Evolutionary conservation across 306 rosid genomes (phyloP).

Genomic region (Canavalia ensiformis): DNA sequence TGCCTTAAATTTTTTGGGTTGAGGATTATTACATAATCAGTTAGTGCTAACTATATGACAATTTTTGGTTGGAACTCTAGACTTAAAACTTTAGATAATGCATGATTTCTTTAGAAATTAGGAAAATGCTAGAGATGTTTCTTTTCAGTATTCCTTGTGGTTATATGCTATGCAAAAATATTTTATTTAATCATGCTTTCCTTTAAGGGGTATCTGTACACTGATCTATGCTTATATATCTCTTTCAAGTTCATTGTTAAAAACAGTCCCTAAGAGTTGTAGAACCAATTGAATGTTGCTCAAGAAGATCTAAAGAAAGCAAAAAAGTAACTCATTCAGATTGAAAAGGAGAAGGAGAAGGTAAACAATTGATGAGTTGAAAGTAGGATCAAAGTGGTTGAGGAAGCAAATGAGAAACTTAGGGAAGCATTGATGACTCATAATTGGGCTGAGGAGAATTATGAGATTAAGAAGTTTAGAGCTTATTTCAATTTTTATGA

Average conservation of each 20-base stretch:
- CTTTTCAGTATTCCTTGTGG: conserved; percentile 28
- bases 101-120: conserved; percentile 36
- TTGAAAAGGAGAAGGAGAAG: conserved; percentile 82
- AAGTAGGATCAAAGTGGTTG: conserved; percentile 75
- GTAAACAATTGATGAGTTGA: conserved; percentile 75
- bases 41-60: conserved; percentile 22
- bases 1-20: too few relatives aligned
- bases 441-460: conserved; percentile 81
- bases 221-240: conserved; percentile 12
- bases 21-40: neutral
- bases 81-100: neutral
- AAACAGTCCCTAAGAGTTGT: conserved; percentile 72
- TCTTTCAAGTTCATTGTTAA: conserved; percentile 55
- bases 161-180: conserved; percentile 6
- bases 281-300: conserved; percentile 67
- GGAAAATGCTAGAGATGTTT: conserved; percentile 36
- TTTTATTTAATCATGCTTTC: conserved; percentile 25
- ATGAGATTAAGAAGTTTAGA: conserved; percentile 91
- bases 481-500: too few relatives aligned
- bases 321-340: conserved; percentile 73
- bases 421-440: conserved; percentile 84
- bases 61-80: neutral
- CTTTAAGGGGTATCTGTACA: conserved; percentile 5
- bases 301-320: conserved; percentile 93
- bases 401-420: conserved; percentile 87